These are phyloP conservation scores for Citrus medica DNA, from an alignment of 345 rosid genomes.

Conservation along the genomic window DNA sequence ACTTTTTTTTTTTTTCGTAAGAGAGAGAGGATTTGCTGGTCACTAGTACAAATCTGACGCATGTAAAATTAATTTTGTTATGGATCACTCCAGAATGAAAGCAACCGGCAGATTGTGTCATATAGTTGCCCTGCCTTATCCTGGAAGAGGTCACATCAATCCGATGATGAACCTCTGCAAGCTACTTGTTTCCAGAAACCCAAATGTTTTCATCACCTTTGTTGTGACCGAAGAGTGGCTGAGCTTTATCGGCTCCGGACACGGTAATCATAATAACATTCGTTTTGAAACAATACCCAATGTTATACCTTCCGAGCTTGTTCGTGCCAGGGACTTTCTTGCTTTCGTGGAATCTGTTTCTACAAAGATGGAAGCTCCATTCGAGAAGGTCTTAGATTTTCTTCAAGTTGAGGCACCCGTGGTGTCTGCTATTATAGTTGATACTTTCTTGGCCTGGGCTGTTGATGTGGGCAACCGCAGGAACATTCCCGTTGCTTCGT, in stretches of 20 bases:
- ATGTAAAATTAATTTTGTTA: too few relatives aligned
- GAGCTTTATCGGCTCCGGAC: conserved; percentile 34
- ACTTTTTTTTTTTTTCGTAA: too few relatives aligned
- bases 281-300: conserved; percentile 40
- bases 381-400: conserved; percentile 37
- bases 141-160: conserved; percentile 72
- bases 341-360: conserved; percentile 39
- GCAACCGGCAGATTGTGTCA: conserved; percentile 21
- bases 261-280: conserved; percentile 30
- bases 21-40: too few relatives aligned
- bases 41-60: too few relatives aligned
- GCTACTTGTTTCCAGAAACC: conserved; percentile 30
- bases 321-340: conserved; percentile 26
- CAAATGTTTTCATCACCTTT: conserved; percentile 44
- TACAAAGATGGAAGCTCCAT: conserved; percentile 45
- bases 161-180: conserved; percentile 70
- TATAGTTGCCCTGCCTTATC: conserved; percentile 60
- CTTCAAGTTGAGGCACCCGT: conserved; percentile 21
- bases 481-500: conserved; percentile 35
- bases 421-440: conserved; percentile 24
- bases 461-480: conserved; percentile 28
- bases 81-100: neutral
- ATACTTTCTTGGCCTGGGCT: conserved; percentile 29
- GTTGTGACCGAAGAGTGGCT: conserved; percentile 77
- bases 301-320: conserved; percentile 49